These are phyloP conservation scores for Tricholoma flavovirens DNA, from an alignment of 768 basidiomycete genomes.

Conservation along the genomic window DNA sequence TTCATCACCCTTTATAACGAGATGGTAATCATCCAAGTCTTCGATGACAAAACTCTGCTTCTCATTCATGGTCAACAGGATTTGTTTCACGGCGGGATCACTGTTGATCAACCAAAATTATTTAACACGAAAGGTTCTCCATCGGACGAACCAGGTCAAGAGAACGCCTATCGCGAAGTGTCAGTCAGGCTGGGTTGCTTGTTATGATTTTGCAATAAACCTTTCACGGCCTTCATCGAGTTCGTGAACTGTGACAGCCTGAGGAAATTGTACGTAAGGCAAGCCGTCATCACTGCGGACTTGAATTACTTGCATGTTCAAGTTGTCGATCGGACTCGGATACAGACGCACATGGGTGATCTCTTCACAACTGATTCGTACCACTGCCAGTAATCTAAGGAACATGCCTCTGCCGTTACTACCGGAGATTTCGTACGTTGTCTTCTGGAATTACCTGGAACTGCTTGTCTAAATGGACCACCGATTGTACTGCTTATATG, in stretches of 20 bases:
- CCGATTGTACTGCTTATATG: not conserved
- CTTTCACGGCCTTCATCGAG: constrained; percentile 68
- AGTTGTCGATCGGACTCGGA: not conserved
- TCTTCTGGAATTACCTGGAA: not conserved
- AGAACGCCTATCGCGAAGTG: constrained; percentile 45
- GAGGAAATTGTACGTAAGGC: too few species aligned
- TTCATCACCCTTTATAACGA: constrained; percentile 79
- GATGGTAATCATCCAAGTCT: constrained; percentile 78
- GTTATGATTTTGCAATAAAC: constrained; percentile 25
- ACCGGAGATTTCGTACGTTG: constrained; percentile 18
- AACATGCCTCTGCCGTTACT: constrained; percentile 30
- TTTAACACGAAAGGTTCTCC: not conserved
- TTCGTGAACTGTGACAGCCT: too few species aligned
- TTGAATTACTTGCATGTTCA: not conserved
- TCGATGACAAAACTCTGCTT: constrained; percentile 78
- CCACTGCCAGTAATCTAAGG: not conserved
- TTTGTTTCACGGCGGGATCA: constrained; percentile 87
- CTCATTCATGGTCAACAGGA: constrained; percentile 78
- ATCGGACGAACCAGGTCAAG: constrained; percentile 52
- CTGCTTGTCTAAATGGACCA: not conserved
- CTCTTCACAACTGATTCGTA: not conserved
- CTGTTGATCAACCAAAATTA: constrained; percentile 30
- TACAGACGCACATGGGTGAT: not conserved
- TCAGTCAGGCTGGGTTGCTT: not conserved
- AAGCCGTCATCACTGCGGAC: too few species aligned